Conservation (phyloP, 345 rosid species). For the Populus simonii region DNA sequence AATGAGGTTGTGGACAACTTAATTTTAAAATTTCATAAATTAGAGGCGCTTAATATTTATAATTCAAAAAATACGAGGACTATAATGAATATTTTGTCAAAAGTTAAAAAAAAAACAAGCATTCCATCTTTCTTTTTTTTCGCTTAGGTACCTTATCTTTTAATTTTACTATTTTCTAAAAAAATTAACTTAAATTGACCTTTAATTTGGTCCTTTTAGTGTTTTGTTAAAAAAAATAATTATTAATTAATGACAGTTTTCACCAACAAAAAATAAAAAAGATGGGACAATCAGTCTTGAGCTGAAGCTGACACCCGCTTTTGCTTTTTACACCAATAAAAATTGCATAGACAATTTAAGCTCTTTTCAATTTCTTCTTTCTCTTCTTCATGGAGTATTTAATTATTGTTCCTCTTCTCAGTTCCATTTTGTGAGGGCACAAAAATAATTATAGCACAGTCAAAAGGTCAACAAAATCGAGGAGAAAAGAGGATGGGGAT, state of each 20-base stretch:
- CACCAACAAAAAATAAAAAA: neutral
- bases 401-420: neutral
- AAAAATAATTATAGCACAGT: neutral
- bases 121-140: too few species aligned
- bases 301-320: neutral
- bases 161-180: too few species aligned
- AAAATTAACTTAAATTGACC: too few species aligned
- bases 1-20: too few species aligned
- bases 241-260: neutral
- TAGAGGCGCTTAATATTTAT: too few species aligned
- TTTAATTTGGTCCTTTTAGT: too few species aligned
- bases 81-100: too few species aligned
- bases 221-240: neutral
- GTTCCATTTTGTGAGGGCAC: neutral
- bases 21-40: too few species aligned
- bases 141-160: too few species aligned
- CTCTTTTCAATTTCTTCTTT: too few species aligned
- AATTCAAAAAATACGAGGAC: too few species aligned
- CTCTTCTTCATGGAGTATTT: neutral
- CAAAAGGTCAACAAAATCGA: neutral
- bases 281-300: neutral
- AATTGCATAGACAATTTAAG: neutral
- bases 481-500: neutral
- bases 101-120: too few species aligned
- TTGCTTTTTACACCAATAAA: neutral